Conservation (phyloP, 2,329 filamentous ascomycete genomes). For the Periconia sp. region DNA sequence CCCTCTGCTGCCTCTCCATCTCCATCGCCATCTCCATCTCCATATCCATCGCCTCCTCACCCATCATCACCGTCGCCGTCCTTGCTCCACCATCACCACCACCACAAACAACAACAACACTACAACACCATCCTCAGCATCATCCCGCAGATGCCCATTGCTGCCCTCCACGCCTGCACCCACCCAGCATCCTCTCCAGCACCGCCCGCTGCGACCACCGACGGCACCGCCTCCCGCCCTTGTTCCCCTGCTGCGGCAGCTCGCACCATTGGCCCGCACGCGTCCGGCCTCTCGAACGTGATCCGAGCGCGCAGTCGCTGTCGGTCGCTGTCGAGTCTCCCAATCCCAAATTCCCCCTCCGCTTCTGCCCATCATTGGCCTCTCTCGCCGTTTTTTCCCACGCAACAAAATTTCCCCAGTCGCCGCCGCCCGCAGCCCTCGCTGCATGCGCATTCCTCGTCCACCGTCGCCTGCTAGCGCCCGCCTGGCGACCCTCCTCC, state of each 20-base stretch:
- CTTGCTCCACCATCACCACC: constrained; percentile 1
- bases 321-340: constrained; percentile 10
- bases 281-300: constrained; percentile 6
- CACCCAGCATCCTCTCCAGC: background rate
- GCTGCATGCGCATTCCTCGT: constrained; percentile 35
- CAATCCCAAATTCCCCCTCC: constrained; percentile 31
- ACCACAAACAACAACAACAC: constrained; percentile 3
- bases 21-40: background rate
- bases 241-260: constrained; percentile 16
- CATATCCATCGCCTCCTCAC: constrained; percentile 12
- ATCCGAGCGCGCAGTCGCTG: constrained; percentile 19
- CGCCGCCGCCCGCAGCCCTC: constrained; percentile 21
- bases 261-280: constrained; percentile 1
- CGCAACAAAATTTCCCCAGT: constrained; percentile 18
- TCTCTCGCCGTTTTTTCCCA: constrained; percentile 27
- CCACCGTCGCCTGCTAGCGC: constrained; percentile 29
- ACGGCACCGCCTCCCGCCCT: constrained; percentile 17
- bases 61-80: constrained; percentile 14
- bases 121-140: too few relatives aligned
- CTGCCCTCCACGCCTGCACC: constrained; percentile 15
- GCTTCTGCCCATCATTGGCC: constrained; percentile 33
- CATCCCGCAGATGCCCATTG: background rate
- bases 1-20: background rate
- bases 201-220: constrained; percentile 18
- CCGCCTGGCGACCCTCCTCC: constrained; percentile 14